Conservation (phyloP, 2,329 filamentous ascomycete genomes). For the Endoconidiophora laricicola region DNA sequence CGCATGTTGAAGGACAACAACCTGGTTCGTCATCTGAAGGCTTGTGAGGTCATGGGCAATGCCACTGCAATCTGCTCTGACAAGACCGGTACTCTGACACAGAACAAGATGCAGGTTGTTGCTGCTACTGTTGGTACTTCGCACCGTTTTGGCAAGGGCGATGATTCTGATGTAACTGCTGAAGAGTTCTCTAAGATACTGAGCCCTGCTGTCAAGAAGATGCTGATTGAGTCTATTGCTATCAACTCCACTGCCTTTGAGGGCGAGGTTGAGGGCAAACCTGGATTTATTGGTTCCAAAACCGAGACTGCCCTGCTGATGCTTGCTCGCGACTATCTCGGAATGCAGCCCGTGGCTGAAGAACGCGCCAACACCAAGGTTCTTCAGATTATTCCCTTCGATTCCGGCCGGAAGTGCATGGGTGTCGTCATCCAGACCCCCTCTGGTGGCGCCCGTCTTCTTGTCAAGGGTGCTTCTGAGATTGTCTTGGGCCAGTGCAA, state of each 20-base stretch:
- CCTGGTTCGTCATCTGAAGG: constrained; percentile 57
- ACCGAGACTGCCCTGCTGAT: constrained; percentile 61
- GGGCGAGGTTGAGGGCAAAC: constrained; percentile 49
- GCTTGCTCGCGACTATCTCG: constrained; percentile 49
- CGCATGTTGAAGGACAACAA: constrained; percentile 67
- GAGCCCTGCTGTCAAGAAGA: constrained; percentile 29
- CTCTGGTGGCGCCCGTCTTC: constrained; percentile 36
- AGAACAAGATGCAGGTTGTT: constrained; percentile 54
- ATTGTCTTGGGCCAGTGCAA: constrained; percentile 43
- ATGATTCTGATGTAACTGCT: constrained; percentile 24
- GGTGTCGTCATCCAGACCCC: constrained; percentile 38
- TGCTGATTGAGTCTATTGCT: constrained; percentile 42
- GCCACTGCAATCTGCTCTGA: constrained; percentile 55
- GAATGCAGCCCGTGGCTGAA: constrained; percentile 47
- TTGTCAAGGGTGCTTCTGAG: constrained; percentile 49
- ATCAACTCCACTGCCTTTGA: constrained; percentile 63
- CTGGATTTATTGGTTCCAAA: constrained; percentile 59
- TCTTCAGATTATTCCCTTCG: constrained; percentile 56
- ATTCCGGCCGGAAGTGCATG: constrained; percentile 61
- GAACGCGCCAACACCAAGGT: constrained; percentile 43
- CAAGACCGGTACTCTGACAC: constrained; percentile 50
- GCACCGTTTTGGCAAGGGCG: constrained; percentile 34
- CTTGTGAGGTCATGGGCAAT: constrained; percentile 70
- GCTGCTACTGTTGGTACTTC: constrained; percentile 40
- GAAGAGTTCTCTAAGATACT: constrained; percentile 32